Base-by-base conservation (phyloP, 306 rosid species). In the Sicyos baderoa region DNA sequence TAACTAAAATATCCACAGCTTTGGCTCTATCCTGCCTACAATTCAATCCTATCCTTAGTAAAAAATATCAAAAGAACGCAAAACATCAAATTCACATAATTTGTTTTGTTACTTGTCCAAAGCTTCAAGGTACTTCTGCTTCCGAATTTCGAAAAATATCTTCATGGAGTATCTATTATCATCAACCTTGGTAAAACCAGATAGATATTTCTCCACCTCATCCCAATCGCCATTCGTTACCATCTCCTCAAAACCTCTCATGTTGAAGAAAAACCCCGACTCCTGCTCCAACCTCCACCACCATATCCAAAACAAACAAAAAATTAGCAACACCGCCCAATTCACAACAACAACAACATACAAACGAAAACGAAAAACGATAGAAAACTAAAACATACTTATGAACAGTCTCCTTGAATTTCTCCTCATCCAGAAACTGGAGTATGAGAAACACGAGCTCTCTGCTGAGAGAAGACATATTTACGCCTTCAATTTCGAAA, bases 181-280 rank as follows among this genome's bases (percentile, higher is more conserved):
- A 76, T 94, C 99, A 37, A 94, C 99, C 89, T 94, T 94, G 8
- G 99, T 94, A 72, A 94, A 90, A 74, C 99, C 99, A 68, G 99
- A 88, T 75, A 94, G 82, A 81, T 94, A 94, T 79, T 88, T 94
- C 78, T 94, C 99, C 74, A 94, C 92, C 86, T 94, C 99, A 22
- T 90, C 99, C 99, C 99, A 94, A 85, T 90, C 97, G 62, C 99
- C 99, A 83, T 79, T 86, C 8, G 92, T 90, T 68, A 94, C 99
- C 99, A 94, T 90, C 64, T 94, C 97, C 81, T 94, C 99, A 52
- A 94, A 94, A 76, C 88, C 84, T 83, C 95, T 90, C 95, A 90
- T 90, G 73, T 94, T 94, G 77, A 94, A 94, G 87, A 85, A 94
- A 90, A 94, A 94, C 12, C 92, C 96, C 0, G 99, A 90, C 73